Base-by-base conservation (phyloP, 2,329 filamentous ascomycete genomes). In the Cladosporium sp. region DNA sequence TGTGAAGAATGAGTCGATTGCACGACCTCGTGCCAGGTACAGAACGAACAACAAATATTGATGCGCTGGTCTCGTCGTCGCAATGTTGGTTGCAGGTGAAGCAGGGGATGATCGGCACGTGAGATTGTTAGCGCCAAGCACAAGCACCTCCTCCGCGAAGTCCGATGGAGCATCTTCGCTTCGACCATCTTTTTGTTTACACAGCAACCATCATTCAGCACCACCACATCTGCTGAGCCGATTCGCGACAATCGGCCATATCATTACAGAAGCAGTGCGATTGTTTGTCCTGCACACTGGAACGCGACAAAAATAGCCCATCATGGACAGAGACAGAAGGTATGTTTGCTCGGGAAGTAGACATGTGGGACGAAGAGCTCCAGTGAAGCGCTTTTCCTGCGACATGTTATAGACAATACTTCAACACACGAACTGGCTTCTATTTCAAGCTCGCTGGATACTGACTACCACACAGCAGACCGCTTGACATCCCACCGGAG, bases 301-400 rank as follows among this genome's bases (percentile, higher is more conserved):
- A 46, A 28, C 23, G 32, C 36, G 16, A 36, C 18, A 61, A 51
- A 61, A 34, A 13, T 3, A 16, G 28, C 43, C 46, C 64, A 64
- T 25, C 64, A 74, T 74, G 72, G 78, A 80, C 67, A 74, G 77
- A 68, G 78, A 79, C 53, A 73, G 79, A 73, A 80, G 79, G 79
- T 81, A 74, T 74, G 78, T 78, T 63, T 63, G 60, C 60, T 63
- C 49, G 11, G 7, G 54, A n/a, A 46, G 11, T 34, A 28, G 25
- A 46, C 56, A 46, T 63, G 36, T 46, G 49, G n/a, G 32, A 56
- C 34, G 23, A 46, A 58, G 36, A 28, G 48, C 25, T 23, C 7
- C 43, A 32, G 18, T 58, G 26, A 10, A 56, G 26, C 11, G 18
- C 13, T 23, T 43, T 21, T n/a, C 25, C 6, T 36, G 21, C 21